Conservation (phyloP, 176 grass and related monocot species). For the Dendrocalamus sinicus region DNA sequence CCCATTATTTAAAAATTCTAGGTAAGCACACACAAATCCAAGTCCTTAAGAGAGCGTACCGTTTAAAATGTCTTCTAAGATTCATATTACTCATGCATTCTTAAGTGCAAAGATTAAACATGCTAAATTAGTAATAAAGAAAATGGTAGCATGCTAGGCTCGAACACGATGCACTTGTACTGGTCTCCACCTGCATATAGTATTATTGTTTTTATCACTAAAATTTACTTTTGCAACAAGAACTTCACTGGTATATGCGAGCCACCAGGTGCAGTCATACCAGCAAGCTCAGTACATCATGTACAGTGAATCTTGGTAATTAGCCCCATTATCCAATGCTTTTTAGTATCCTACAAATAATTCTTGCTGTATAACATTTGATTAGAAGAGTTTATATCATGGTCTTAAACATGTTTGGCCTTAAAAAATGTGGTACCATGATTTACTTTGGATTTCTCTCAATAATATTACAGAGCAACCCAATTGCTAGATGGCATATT, state of each 20-base stretch:
- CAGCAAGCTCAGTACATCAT: neutral
- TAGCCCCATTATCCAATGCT: neutral
- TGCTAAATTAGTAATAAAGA: neutral
- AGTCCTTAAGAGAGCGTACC: neutral
- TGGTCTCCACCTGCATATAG: neutral
- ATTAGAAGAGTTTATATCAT: neutral
- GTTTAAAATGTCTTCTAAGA: neutral
- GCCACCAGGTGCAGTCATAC: neutral
- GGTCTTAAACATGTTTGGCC: neutral
- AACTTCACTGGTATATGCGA: neutral
- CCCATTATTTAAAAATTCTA: neutral
- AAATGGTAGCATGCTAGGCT: neutral
- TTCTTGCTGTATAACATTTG: slow-evolving; percentile 26
- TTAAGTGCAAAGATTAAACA: neutral
- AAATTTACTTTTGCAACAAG: slow-evolving; percentile 10
- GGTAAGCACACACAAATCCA: slow-evolving; percentile 9
- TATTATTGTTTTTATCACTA: slow-evolving; percentile 9
- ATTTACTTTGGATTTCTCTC: slow-evolving; percentile 40
- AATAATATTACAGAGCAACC: slow-evolving; percentile 73
- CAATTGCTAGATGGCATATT: slow-evolving; percentile 93
- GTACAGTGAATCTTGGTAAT: slow-evolving; percentile 5
- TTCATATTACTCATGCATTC: neutral
- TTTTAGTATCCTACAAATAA: neutral
- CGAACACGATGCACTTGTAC: slow-evolving; percentile 2
- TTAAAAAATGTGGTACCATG: slow-evolving; percentile 17